phyloP scores from a whole-genome alignment of 2,329 filamentous ascomycete species.

The Aspergillus awamori region DNA sequence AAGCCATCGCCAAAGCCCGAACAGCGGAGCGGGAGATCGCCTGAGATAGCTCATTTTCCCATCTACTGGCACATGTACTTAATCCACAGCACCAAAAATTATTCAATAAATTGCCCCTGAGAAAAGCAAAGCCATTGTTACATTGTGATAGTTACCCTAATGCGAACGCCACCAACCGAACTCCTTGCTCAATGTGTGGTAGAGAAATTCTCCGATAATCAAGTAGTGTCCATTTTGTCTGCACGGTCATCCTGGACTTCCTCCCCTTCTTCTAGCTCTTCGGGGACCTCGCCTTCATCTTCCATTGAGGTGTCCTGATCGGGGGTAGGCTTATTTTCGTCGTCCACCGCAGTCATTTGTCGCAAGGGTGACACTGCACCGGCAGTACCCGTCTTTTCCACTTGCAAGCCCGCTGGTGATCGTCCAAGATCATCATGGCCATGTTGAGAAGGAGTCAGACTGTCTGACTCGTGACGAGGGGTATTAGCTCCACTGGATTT shows the following conservation, averaged over 20 bases:
- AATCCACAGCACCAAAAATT: neutral
- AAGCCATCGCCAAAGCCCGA: slow-evolving; percentile 45
- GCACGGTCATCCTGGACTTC: slow-evolving; percentile 52
- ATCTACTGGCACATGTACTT: neutral
- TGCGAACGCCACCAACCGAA: slow-evolving; percentile 29
- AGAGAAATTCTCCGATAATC: slow-evolving; percentile 16
- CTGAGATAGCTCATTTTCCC: slow-evolving; percentile 21
- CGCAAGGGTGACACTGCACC: slow-evolving; percentile 43
- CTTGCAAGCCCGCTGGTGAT: slow-evolving; percentile 29
- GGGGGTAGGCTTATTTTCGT: slow-evolving; percentile 40
- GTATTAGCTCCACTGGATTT: slow-evolving; percentile 53
- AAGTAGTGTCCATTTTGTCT: slow-evolving; percentile 69
- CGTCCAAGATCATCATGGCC: slow-evolving; percentile 37
- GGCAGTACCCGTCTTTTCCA: slow-evolving; percentile 36
- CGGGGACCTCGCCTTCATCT: slow-evolving; percentile 52
- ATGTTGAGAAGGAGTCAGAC: slow-evolving; percentile 38
- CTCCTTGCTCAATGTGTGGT: slow-evolving; percentile 33
- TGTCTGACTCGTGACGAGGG: slow-evolving; percentile 54
- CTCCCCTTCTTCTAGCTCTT: slow-evolving; percentile 53
- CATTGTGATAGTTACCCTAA: slow-evolving; percentile 22
- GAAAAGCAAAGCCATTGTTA: slow-evolving; percentile 20
- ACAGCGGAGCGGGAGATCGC: slow-evolving; percentile 44
- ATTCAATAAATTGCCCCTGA: slow-evolving; percentile 4
- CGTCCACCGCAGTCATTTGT: slow-evolving; percentile 39
- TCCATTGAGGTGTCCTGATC: slow-evolving; percentile 63